A percentile compares a stretch with the other conserved stretches of the same genome.
Conservation (phyloP, 2,329 filamentous ascomycete genomes). For the Hypoxylon sp. region DNA sequence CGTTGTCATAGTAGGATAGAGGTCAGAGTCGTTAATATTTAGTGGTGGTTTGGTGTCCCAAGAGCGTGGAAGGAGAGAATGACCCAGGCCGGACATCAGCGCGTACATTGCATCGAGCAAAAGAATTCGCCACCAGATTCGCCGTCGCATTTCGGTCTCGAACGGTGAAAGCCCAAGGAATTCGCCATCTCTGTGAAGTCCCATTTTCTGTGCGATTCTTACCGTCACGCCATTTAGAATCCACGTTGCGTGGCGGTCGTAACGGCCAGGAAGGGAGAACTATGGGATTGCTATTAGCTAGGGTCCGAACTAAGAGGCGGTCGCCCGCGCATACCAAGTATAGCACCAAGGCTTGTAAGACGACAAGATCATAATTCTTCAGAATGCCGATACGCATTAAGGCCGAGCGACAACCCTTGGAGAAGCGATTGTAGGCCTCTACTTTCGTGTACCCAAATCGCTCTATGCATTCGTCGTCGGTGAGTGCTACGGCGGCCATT, state of each 20-base stretch:
- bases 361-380: conserved; percentile 69
- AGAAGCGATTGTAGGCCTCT: conserved; percentile 66
- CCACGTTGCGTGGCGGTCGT: conserved; percentile 72
- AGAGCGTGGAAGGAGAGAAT: conserved; percentile 65
- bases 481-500: conserved; percentile 70
- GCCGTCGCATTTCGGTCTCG: conserved; percentile 76
- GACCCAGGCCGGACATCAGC: conserved; percentile 69
- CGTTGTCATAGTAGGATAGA: conserved; percentile 67
- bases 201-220: conserved; percentile 77
- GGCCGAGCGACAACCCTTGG: conserved; percentile 65
- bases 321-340: conserved; percentile 63
- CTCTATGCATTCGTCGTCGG: conserved; percentile 68
- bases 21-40: conserved; percentile 72
- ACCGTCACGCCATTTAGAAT: conserved; percentile 73
- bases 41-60: conserved; percentile 71
- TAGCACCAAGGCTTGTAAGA: conserved; percentile 71
- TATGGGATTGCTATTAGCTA: conserved; percentile 51
- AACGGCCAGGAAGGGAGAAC: conserved; percentile 70
- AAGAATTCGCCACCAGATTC: conserved; percentile 77
- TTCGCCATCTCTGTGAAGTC: conserved; percentile 74
- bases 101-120: conserved; percentile 71
- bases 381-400: conserved; percentile 70
- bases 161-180: conserved; percentile 70
- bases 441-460: conserved; percentile 66
- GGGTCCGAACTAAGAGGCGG: not conserved